Evolutionary conservation across 495 filamentous ascomycete species (phyloP).

Genomic region (Xylaria curta): DNA sequence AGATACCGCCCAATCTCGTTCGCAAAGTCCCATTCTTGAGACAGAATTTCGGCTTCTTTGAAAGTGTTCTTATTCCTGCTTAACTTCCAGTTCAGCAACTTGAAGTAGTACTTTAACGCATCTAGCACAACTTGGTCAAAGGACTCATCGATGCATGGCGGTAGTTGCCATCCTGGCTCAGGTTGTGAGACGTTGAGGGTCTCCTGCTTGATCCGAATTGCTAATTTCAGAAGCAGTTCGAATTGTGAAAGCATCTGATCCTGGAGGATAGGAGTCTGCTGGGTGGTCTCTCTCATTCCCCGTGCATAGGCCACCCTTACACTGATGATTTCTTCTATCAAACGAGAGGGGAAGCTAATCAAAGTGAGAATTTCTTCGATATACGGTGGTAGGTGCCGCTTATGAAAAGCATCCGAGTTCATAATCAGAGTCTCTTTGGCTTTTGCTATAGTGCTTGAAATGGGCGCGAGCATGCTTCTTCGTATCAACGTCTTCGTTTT

Average conservation of each 20-base stretch:
- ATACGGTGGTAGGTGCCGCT: constrained; percentile 92
- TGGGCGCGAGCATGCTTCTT: constrained; percentile 80
- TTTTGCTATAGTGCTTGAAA: constrained; percentile 85
- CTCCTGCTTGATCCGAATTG: constrained; percentile 88
- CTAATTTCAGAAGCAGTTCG: constrained; percentile 87
- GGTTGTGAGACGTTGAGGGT: constrained; percentile 84
- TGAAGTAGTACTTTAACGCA: constrained; percentile 96
- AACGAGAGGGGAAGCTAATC: constrained; percentile 93
- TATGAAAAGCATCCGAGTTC: constrained; percentile 84
- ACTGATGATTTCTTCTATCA: constrained; percentile 96
- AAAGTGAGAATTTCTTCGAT: constrained; percentile 95
- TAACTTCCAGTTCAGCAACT: constrained; percentile 95
- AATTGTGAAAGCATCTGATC: constrained; percentile 98
- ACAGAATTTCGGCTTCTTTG: constrained; percentile 96
- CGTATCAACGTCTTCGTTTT: constrained; percentile 47
- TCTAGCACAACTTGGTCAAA: constrained; percentile 96
- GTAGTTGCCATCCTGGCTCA: constrained; percentile 92
- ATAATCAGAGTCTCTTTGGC: constrained; percentile 90
- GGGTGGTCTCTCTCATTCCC: constrained; percentile 87
- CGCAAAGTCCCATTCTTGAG: constrained; percentile 96
- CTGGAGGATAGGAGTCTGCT: constrained; percentile 86
- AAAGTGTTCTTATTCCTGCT: constrained; percentile 98
- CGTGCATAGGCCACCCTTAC: constrained; percentile 90
- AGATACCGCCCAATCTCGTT: constrained; percentile 89
- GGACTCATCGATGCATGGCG: constrained; percentile 94